phyloP scores from a whole-genome alignment of 2,329 filamentous ascomycete species.

The Colletotrichum orchidophilum region DNA sequence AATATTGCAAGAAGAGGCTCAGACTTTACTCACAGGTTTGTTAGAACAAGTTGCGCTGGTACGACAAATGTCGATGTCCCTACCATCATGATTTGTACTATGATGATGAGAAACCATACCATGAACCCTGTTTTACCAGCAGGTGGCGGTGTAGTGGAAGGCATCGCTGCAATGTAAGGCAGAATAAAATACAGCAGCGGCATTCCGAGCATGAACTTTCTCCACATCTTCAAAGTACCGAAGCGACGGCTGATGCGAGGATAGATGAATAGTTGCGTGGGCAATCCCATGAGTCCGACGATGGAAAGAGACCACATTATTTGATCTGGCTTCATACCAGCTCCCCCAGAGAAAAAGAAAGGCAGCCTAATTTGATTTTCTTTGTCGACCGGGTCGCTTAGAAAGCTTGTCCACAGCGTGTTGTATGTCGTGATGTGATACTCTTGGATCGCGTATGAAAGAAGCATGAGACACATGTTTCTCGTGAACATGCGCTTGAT shows the following conservation, averaged over 20 bases:
- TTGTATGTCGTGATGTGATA: not conserved
- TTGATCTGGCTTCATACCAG: not conserved
- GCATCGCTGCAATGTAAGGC: constrained; percentile 15
- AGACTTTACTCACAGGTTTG: constrained; percentile 6
- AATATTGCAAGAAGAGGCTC: not conserved
- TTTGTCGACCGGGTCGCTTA: not conserved
- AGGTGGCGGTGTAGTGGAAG: not conserved
- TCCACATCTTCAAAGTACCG: constrained; percentile 16
- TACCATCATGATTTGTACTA: constrained; percentile 13
- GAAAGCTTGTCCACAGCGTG: not conserved
- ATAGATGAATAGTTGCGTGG: not conserved
- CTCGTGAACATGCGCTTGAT: not conserved
- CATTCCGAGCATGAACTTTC: constrained; percentile 9
- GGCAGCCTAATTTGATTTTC: not conserved
- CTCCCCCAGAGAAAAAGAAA: not conserved
- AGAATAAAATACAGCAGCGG: constrained; percentile 5
- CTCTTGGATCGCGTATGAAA: not conserved
- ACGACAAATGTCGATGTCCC: constrained; percentile 18
- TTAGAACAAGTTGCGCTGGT: constrained; percentile 17
- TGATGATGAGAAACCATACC: constrained; percentile 16
- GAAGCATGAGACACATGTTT: not conserved
- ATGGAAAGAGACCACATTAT: not conserved
- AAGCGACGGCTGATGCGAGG: constrained; percentile 8
- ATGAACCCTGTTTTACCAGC: constrained; percentile 10
- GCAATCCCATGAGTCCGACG: not conserved